Evolutionary conservation across 495 filamentous ascomycete genomes (phyloP).

Genomic region (Penicillium maclennaniae): DNA sequence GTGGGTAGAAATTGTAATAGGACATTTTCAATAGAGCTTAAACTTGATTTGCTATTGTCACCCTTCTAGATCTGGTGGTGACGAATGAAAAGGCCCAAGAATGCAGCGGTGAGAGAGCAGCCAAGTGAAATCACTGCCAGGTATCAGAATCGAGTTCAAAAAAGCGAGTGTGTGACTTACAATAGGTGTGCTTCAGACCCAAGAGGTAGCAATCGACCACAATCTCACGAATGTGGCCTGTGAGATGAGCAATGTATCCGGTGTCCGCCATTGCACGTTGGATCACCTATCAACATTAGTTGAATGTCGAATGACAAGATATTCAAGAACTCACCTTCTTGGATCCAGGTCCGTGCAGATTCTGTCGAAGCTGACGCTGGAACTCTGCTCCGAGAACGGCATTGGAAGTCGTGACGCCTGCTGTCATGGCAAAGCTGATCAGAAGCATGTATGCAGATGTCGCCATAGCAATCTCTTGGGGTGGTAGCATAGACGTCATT

Average conservation of each 20-base stretch:
- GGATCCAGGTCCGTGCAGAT: constrained; percentile 27
- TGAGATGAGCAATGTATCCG: constrained; percentile 32
- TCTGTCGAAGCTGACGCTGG: constrained; percentile 23
- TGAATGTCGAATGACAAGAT: neutral
- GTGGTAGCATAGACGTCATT: constrained; percentile 50
- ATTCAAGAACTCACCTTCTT: constrained; percentile 16
- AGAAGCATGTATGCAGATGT: constrained; percentile 52
- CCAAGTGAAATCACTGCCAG: constrained; percentile 29
- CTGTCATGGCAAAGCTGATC: constrained; percentile 47
- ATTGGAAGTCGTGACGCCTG: constrained; percentile 49
- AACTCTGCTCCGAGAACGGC: constrained; percentile 37
- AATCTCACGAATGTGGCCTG: constrained; percentile 28
- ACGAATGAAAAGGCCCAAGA: constrained; percentile 26
- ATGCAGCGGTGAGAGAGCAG: constrained; percentile 26
- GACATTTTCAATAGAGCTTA: neutral
- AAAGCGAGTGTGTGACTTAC: constrained; percentile 15
- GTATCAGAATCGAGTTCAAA: neutral
- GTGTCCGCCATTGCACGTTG: constrained; percentile 34
- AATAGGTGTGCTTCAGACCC: constrained; percentile 36
- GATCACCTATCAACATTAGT: constrained; percentile 29
- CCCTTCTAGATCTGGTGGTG: constrained; percentile 27
- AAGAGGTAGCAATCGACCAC: constrained; percentile 34
- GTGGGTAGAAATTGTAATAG: neutral
- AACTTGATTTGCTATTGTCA: neutral
- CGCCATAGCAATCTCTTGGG: constrained; percentile 52